phyloP scores from a whole-genome alignment of 768 basidiomycete species.

The Serendipita indica region DNA sequence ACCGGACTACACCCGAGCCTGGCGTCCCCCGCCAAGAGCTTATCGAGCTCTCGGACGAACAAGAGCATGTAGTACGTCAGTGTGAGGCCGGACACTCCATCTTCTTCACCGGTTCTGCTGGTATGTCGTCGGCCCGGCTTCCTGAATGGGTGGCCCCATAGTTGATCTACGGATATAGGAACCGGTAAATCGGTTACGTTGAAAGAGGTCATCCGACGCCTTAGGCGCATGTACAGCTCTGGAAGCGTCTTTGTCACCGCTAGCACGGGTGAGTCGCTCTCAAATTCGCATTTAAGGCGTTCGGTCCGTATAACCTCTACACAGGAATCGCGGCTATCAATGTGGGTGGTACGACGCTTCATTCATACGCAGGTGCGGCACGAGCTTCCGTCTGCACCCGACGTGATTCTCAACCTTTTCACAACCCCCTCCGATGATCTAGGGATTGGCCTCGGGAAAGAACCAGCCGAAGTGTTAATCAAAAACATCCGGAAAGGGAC shows the following conservation, averaged over 20 bases:
- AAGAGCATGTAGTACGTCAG: slow-evolving; percentile 35
- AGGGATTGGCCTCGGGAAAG: slow-evolving; percentile 61
- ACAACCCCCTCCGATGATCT: slow-evolving; percentile 21
- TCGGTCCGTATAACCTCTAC: slow-evolving; percentile 13
- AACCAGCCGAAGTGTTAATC: slow-evolving; percentile 35
- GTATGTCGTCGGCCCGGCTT: slow-evolving; percentile 23
- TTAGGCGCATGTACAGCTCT: slow-evolving; percentile 23
- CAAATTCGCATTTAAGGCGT: background rate
- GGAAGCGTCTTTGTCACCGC: slow-evolving; percentile 57
- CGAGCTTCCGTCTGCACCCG: background rate
- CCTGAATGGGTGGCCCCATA: background rate
- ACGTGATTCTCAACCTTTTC: background rate
- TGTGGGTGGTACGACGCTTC: slow-evolving; percentile 68
- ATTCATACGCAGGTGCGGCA: slow-evolving; percentile 41
- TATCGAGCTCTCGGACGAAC: slow-evolving; percentile 34
- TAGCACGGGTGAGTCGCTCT: slow-evolving; percentile 27
- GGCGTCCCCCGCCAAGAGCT: background rate
- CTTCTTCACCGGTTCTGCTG: slow-evolving; percentile 81
- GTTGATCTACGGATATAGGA: slow-evolving; percentile 24
- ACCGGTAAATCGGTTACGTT: slow-evolving; percentile 78
- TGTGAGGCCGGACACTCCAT: slow-evolving; percentile 51
- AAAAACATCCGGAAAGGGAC: slow-evolving; percentile 40
- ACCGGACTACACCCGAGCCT: background rate
- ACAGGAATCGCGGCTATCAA: slow-evolving; percentile 71
- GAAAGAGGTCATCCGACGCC: slow-evolving; percentile 49